Percentiles rank a stretch among this genome's conserved stretches.
These are phyloP conservation scores for Trichoderma asperellum DNA, from an alignment of 2,329 filamentous ascomycete species.

Conservation along the genomic window DNA sequence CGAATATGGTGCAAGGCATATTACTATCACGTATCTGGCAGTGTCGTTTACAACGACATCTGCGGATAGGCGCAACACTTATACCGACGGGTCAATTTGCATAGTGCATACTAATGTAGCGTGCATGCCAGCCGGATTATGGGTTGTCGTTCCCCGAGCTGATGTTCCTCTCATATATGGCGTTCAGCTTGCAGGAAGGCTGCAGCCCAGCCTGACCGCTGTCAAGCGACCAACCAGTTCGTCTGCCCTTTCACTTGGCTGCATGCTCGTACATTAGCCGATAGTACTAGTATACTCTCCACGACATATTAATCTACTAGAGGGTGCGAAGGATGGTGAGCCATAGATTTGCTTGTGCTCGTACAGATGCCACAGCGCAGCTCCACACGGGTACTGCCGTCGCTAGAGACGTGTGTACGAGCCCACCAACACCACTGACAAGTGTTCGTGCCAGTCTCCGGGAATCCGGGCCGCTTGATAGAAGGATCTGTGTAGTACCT, in stretches of 20 bases:
- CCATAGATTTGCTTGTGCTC: not conserved
- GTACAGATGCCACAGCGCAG: conserved; percentile 3
- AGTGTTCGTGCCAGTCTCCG: conserved; percentile 11
- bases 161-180: not conserved
- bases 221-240: not conserved
- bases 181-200: not conserved
- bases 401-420: not conserved
- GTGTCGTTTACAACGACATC: not conserved
- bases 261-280: not conserved
- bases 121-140: not conserved
- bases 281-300: not conserved
- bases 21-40: not conserved
- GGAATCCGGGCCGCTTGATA: conserved; percentile 9
- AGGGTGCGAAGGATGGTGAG: not conserved
- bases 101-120: not conserved
- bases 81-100: not conserved
- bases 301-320: not conserved
- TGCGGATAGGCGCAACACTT: not conserved
- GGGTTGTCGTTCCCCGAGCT: not conserved
- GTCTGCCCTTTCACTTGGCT: not conserved
- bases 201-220: not conserved
- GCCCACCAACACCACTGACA: not conserved
- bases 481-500: not conserved
- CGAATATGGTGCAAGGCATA: not conserved
- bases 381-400: conserved; percentile 12